Conservation (phyloP, 139 green algal genomes). For the Zygnema cylindricum region DNA sequence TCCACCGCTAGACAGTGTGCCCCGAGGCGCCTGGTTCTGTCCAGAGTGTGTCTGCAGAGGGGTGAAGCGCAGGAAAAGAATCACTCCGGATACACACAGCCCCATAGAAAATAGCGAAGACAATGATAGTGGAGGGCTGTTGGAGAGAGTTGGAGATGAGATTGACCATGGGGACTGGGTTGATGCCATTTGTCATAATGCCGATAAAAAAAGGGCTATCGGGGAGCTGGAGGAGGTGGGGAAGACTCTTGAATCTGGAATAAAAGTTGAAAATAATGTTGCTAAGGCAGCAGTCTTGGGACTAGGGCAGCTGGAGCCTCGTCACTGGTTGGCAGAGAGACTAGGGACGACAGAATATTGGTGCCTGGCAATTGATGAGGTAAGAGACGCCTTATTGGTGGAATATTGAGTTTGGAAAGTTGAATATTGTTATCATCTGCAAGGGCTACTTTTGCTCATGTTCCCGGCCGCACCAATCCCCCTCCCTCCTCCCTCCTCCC, state of each 20-base stretch:
- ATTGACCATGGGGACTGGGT: background rate
- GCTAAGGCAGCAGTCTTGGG: background rate
- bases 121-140: background rate
- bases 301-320: background rate
- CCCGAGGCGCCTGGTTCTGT: conserved; percentile 86
- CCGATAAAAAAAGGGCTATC: background rate
- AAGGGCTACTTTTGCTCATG: background rate
- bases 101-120: background rate
- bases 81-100: background rate
- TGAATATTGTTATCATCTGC: too few species aligned
- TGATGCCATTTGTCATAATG: background rate
- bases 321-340: conserved; percentile 12
- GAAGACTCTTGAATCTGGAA: too few species aligned
- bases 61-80: background rate
- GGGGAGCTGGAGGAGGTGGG: background rate
- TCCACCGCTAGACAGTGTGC: conserved; percentile 75
- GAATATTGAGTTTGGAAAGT: too few species aligned
- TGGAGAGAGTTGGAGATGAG: background rate
- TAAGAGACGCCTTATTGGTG: too few species aligned
- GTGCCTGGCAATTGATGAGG: conserved; percentile 9
- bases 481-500: background rate
- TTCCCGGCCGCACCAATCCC: background rate
- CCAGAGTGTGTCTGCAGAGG: conserved; percentile 70
- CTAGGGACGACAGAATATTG: conserved; percentile 5
- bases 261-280: too few species aligned